These are phyloP conservation scores for Yarrowia bubula DNA, from an alignment of 805 yeast genomes.

Conservation along the genomic window DNA sequence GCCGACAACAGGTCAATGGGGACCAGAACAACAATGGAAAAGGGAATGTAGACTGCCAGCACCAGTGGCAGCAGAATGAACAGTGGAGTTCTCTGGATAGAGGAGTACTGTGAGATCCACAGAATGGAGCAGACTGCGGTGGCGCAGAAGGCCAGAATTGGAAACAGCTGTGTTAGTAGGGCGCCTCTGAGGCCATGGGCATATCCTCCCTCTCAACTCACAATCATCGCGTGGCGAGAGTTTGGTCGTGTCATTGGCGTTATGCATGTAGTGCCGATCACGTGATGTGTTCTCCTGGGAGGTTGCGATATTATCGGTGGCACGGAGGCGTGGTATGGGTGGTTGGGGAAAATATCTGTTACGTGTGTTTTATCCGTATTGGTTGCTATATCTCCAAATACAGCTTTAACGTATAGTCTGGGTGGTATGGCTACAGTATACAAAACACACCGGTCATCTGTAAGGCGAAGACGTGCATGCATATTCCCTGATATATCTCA, in stretches of 20 bases:
- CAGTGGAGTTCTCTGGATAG: conserved; percentile 41
- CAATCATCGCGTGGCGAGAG: conserved; percentile 25
- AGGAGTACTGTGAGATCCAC: conserved; percentile 42
- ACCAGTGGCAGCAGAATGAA: conserved; percentile 50
- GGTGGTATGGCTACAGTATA: too few relatives aligned
- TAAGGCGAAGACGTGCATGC: not conserved
- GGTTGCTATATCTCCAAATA: too few relatives aligned
- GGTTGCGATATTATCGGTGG: not conserved
- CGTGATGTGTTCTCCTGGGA: not conserved
- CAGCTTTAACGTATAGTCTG: too few relatives aligned
- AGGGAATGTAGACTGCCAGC: conserved; percentile 68
- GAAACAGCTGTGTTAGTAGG: conserved; percentile 26
- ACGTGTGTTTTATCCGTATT: too few relatives aligned
- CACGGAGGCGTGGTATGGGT: not conserved
- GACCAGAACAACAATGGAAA: conserved; percentile 67
- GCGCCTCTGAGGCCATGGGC: not conserved
- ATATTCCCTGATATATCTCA: not conserved
- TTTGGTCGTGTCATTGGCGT: conserved; percentile 12
- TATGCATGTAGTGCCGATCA: not conserved
- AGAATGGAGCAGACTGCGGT: conserved; percentile 40
- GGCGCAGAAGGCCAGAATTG: conserved; percentile 35
- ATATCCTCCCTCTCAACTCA: not conserved
- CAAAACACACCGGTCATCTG: too few relatives aligned
- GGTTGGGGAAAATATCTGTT: not conserved
- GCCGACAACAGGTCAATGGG: conserved; percentile 69